Conservation (phyloP, 2,329 filamentous ascomycete species). For the Parastagonospora avenae region DNA sequence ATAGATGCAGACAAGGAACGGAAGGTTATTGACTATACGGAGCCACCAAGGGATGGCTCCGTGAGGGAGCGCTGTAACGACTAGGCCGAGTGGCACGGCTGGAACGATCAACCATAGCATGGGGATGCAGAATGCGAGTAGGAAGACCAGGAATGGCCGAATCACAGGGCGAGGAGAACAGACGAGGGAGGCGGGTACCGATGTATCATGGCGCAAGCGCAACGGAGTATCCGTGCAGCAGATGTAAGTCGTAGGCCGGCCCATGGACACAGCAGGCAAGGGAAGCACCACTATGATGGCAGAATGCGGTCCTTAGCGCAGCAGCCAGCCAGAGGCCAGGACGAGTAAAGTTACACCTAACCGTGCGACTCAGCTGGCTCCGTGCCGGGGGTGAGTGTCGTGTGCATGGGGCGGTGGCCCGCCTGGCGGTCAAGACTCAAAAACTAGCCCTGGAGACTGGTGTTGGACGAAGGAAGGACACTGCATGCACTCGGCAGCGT, state of each 20-base stretch:
- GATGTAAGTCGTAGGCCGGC: conserved; percentile 36
- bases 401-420: conserved; percentile 38
- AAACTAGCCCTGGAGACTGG: conserved; percentile 14
- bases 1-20: conserved; percentile 42
- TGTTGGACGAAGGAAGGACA: conserved; percentile 33
- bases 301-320: conserved; percentile 33
- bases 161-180: conserved; percentile 37
- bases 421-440: conserved; percentile 40
- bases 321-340: conserved; percentile 25
- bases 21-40: conserved; percentile 39
- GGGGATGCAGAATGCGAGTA: conserved; percentile 42
- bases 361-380: conserved; percentile 43
- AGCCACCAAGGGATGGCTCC: conserved; percentile 40
- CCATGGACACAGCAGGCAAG: conserved; percentile 32
- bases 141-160: conserved; percentile 39
- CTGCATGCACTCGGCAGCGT: conserved; percentile 31
- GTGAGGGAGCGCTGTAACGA: conserved; percentile 45
- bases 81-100: conserved; percentile 47
- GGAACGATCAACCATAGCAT: conserved; percentile 43
- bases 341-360: conserved; percentile 17
- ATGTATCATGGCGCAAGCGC: conserved; percentile 51
- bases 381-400: conserved; percentile 32
- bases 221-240: conserved; percentile 47
- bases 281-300: conserved; percentile 34
- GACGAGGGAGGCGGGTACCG: conserved; percentile 40